Evolutionary conservation across 2,329 filamentous ascomycete species (phyloP).

Genomic region (Aspergillus calidoustus): DNA sequence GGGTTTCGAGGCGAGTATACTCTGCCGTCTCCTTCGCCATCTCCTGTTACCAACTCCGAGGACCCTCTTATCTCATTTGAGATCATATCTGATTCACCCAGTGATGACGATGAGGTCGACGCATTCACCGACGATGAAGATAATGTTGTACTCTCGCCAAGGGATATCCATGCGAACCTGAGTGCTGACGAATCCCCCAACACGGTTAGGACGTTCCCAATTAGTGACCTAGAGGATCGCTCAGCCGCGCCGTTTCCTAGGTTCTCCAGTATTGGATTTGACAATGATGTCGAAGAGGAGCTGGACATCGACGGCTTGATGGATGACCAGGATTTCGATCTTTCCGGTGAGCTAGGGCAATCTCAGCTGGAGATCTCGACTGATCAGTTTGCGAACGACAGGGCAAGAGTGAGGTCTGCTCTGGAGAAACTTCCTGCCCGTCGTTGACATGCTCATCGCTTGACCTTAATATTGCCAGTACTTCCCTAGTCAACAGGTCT

Average conservation of each 20-base stretch:
- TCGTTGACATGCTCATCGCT: background rate
- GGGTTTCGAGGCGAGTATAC: conserved; percentile 11
- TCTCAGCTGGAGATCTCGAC: background rate
- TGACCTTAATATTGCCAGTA: background rate
- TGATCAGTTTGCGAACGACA: conserved; percentile 9
- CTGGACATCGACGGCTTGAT: background rate
- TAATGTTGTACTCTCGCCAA: background rate
- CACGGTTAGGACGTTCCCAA: background rate
- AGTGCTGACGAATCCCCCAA: background rate
- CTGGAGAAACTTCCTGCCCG: background rate
- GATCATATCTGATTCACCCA: background rate
- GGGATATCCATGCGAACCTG: background rate
- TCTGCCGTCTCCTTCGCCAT: background rate
- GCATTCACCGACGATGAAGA: background rate
- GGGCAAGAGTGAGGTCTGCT: background rate
- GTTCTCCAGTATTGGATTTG: background rate
- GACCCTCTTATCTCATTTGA: background rate
- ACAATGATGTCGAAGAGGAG: background rate
- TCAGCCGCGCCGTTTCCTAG: background rate
- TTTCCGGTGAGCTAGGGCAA: background rate
- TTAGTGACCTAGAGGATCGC: background rate
- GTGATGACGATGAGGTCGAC: background rate
- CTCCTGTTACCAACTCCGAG: background rate
- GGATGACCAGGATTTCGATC: background rate
- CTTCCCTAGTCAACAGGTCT: background rate